phyloP scores from a whole-genome alignment of 2,329 filamentous ascomycete species.

The Penicillium sp. region DNA sequence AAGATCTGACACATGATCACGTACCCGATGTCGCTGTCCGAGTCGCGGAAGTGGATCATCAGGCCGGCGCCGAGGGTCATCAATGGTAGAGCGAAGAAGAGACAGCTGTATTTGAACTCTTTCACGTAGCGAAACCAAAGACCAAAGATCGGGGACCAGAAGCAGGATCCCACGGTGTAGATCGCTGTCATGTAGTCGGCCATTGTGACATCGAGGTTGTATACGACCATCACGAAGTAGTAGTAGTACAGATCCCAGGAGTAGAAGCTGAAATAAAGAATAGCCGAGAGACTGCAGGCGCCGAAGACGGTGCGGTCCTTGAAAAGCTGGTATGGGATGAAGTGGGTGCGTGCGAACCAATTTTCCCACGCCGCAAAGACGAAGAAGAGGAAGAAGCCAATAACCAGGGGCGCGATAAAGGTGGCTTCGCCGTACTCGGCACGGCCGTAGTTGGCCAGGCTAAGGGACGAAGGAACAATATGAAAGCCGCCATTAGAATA shows the following conservation, averaged over 20 bases:
- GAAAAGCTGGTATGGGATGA: constrained; percentile 53
- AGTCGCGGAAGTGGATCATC: constrained; percentile 56
- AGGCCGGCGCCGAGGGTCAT: constrained; percentile 52
- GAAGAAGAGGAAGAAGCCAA: constrained; percentile 55
- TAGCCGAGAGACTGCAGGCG: constrained; percentile 49
- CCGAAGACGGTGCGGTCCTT: constrained; percentile 51
- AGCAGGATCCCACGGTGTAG: constrained; percentile 54
- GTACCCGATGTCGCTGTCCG: constrained; percentile 48
- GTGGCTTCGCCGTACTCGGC: constrained; percentile 28
- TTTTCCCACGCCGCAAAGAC: constrained; percentile 56
- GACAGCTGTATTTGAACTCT: constrained; percentile 52
- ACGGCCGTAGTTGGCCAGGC: constrained; percentile 41
- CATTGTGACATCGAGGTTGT: constrained; percentile 41
- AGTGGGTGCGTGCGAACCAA: constrained; percentile 50
- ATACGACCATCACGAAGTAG: constrained; percentile 55
- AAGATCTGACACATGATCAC: constrained; percentile 56
- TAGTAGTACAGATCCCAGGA: constrained; percentile 55
- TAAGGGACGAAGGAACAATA: constrained; percentile 63
- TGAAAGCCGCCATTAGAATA: constrained; percentile 57
- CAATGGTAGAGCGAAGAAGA: constrained; percentile 52
- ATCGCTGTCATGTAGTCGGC: constrained; percentile 50
- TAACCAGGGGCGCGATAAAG: constrained; percentile 51
- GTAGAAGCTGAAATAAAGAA: constrained; percentile 51
- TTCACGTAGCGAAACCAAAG: constrained; percentile 48
- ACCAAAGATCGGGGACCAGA: constrained; percentile 53